Base-by-base conservation (phyloP, 192 early-diverging fungal genomes). In the Oehlia diaphana region DNA sequence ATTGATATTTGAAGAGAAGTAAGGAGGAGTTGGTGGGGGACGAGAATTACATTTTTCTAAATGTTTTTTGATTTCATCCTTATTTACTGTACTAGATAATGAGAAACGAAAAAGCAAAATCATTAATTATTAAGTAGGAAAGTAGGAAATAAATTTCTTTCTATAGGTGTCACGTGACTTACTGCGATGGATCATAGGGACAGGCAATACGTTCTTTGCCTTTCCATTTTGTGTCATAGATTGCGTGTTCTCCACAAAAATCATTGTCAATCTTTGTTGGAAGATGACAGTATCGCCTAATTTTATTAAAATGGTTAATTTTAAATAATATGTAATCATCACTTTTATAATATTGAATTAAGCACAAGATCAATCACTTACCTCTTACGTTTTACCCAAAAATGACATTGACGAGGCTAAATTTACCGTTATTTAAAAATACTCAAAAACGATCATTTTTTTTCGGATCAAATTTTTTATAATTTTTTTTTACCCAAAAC, bases 401-500 rank as follows among this genome's bases (percentile, higher is more conserved):
- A 76, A 76, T 76, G 58, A 63, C 74, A 76, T 64, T 76, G 74
- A 31, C 74, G 74, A 37, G 74, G 74, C 74, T 76, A 39, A 26
- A 58, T 21, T 58, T 19, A 4, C 3, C 50, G 39, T 42, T 42
- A 58, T 14, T 19, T 21, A 58, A 21, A 19, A 58, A 58, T 58
- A 58, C 16, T 21, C 6, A n/a, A 70, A 44, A 19, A 47, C 33
- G 33, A 44, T 23, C 14, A 74, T 14, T 3, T 28, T 37, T 19
- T 58, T 31, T 61, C 72, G 14, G 49, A 61, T 16, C 3, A 26
- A 16, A 61, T 61, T 19, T 0, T 13, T 61, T 35, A 23, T 33
- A 50, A 62, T 37, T 16, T 16, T 19, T 31, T 33, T 26, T 68
- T 28, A 31, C 14, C 26, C 10, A 69, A 69, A 19, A 69, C 67